Evolutionary conservation across 2,329 filamentous ascomycete species (phyloP).

Genomic region (Rhexocercosporidium sp.): DNA sequence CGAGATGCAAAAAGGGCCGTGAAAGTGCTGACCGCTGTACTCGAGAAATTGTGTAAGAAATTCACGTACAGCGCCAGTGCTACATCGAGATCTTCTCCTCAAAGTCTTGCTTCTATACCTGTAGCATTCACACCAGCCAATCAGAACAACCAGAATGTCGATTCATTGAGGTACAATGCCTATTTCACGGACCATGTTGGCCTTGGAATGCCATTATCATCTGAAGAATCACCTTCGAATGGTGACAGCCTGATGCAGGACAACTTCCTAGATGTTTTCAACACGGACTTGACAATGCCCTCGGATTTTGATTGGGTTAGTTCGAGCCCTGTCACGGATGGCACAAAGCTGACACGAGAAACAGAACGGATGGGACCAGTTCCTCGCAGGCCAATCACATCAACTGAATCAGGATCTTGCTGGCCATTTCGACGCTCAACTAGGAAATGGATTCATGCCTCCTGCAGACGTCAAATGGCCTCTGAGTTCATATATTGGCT

Average conservation of each 20-base stretch:
- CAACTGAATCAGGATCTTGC: conserved; percentile 10
- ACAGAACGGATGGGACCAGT: conserved; percentile 35
- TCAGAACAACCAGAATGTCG: conserved; percentile 15
- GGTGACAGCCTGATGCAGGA: conserved; percentile 27
- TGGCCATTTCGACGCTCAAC: conserved; percentile 9
- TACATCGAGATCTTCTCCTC: not conserved
- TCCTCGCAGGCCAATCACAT: conserved; percentile 18
- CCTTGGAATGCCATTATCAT: not conserved
- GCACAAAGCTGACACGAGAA: not conserved
- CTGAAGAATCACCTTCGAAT: not conserved
- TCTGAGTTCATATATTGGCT: not conserved
- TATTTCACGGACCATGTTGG: conserved; percentile 21
- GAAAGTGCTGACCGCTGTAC: conserved; percentile 28
- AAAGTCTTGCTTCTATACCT: not conserved
- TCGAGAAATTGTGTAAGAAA: conserved; percentile 25
- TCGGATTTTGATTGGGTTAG: conserved; percentile 35
- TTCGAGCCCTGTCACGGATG: not conserved
- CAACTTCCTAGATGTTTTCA: conserved; percentile 28
- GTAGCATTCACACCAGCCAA: conserved; percentile 1
- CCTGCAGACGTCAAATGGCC: not conserved
- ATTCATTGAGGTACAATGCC: conserved; percentile 14
- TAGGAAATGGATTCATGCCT: conserved; percentile 25
- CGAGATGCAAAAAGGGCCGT: conserved; percentile 33
- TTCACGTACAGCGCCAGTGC: not conserved
- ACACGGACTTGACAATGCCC: conserved; percentile 24